A percentile compares a stretch with the other conserved stretches of the same genome.
Evolutionary conservation across 2,329 filamentous ascomycete genomes (phyloP).

Genomic region (Aspergillus eucalypticola): DNA sequence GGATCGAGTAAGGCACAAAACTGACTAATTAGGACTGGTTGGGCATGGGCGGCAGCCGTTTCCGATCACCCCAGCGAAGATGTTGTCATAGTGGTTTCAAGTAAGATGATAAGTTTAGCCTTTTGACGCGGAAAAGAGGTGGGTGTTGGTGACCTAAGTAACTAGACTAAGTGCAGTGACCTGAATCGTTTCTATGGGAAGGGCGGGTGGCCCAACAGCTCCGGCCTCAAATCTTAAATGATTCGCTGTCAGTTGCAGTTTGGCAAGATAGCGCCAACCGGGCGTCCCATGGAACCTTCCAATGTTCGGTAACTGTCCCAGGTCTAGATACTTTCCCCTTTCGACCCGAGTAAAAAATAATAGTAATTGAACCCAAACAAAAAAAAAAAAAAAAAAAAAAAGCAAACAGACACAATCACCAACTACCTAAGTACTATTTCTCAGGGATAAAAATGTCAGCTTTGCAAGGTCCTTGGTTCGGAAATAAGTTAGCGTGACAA

Average conservation of each 20-base stretch:
- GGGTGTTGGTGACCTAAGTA: background rate
- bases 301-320: background rate
- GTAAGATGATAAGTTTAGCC: slow-evolving; percentile 4
- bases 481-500: background rate
- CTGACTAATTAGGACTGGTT: slow-evolving; percentile 1
- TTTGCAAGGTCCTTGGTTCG: too few relatives aligned
- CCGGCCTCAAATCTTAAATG: background rate
- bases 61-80: background rate
- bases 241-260: background rate
- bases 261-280: background rate
- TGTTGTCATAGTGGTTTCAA: slow-evolving; percentile 8
- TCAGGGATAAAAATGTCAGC: too few relatives aligned
- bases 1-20: slow-evolving; percentile 12
- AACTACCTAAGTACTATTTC: too few relatives aligned
- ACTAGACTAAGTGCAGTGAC: background rate
- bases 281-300: slow-evolving; percentile 3
- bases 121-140: background rate
- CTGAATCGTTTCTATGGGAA: background rate
- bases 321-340: background rate
- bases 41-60: background rate
- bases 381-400: too few relatives aligned
- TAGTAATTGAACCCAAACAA: too few relatives aligned
- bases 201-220: background rate
- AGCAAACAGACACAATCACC: too few relatives aligned
- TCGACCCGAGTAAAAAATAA: too few relatives aligned